These are phyloP conservation scores for Globisporangium cylindrosporum DNA, from an alignment of 352 stramenopile genomes.

Conservation along the genomic window DNA sequence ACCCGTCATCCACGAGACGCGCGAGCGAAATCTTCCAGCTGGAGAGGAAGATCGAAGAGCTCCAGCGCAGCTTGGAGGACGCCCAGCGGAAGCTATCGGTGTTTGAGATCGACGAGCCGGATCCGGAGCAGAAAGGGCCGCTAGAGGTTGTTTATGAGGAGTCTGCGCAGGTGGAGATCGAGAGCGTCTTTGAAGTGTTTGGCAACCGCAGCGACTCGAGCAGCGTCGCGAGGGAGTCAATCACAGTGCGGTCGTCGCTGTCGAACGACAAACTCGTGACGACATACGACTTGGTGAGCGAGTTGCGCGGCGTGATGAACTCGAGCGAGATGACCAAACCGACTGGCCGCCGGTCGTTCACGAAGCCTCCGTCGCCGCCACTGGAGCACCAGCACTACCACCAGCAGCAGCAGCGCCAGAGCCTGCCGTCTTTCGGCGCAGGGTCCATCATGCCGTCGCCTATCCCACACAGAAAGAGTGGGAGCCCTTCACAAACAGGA, in stretches of 20 bases:
- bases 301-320: constrained; percentile 66
- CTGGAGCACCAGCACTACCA: constrained; percentile 14
- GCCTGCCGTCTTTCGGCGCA: constrained; percentile 14
- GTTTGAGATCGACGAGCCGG: constrained; percentile 49
- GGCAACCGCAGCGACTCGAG: constrained; percentile 26
- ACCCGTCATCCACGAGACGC: constrained; percentile 25
- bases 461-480: constrained; percentile 13
- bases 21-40: constrained; percentile 41
- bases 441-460: constrained; percentile 11
- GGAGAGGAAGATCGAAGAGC: constrained; percentile 60
- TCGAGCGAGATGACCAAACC: constrained; percentile 50
- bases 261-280: constrained; percentile 25
- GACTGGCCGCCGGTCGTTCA: constrained; percentile 26
- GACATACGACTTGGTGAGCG: constrained; percentile 50
- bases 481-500: constrained; percentile 4
- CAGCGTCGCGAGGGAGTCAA: constrained; percentile 12
- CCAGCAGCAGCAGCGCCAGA: constrained; percentile 9
- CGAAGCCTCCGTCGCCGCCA: constrained; percentile 24
- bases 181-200: constrained; percentile 52
- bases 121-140: constrained; percentile 32
- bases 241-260: constrained; percentile 12
- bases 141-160: constrained; percentile 44
- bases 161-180: constrained; percentile 41
- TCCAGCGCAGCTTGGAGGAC: constrained; percentile 54
- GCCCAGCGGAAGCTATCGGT: constrained; percentile 63